Percentiles rank a stretch among this genome's conserved stretches.
phyloP scores from a whole-genome alignment of 306 rosid species.

The Acacia acuminata region DNA sequence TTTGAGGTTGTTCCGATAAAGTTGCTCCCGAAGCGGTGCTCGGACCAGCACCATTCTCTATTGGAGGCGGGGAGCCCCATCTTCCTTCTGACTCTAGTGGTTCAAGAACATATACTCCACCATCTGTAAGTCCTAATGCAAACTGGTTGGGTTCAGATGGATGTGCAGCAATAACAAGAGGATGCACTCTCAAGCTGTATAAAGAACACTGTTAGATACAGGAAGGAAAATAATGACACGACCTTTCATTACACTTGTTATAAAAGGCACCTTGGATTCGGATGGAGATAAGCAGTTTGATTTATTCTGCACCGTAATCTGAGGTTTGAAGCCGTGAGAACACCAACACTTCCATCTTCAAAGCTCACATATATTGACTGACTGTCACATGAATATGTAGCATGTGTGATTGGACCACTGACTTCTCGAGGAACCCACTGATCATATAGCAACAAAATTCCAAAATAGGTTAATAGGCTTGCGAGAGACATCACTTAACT shows the following conservation, averaged over 20 bases:
- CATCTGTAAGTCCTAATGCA: slow-evolving; percentile 92
- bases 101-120: slow-evolving; percentile 90
- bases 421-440: slow-evolving; percentile 80
- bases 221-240: slow-evolving; percentile 4
- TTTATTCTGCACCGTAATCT: slow-evolving; percentile 87
- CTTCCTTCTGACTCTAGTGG: slow-evolving; percentile 92
- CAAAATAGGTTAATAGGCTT: slow-evolving; percentile 18
- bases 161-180: slow-evolving; percentile 94
- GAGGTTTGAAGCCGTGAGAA: slow-evolving; percentile 81
- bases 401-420: slow-evolving; percentile 94
- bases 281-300: slow-evolving; percentile 77
- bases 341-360: slow-evolving; percentile 89
- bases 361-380: slow-evolving; percentile 86
- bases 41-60: slow-evolving; percentile 91
- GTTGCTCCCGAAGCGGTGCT: slow-evolving; percentile 66
- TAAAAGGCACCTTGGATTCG: slow-evolving; percentile 73
- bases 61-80: slow-evolving; percentile 94
- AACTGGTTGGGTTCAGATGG: slow-evolving; percentile 94
- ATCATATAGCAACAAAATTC: slow-evolving; percentile 31
- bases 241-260: slow-evolving; percentile 22
- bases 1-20: slow-evolving; percentile 77
- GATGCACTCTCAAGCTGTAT: slow-evolving; percentile 74
- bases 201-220: slow-evolving; percentile 2
- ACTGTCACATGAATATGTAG: slow-evolving; percentile 93
- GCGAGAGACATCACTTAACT: slow-evolving; percentile 27